phyloP scores from a whole-genome alignment of 805 yeast genomes.

The Helenozyma baotianmanensis region DNA sequence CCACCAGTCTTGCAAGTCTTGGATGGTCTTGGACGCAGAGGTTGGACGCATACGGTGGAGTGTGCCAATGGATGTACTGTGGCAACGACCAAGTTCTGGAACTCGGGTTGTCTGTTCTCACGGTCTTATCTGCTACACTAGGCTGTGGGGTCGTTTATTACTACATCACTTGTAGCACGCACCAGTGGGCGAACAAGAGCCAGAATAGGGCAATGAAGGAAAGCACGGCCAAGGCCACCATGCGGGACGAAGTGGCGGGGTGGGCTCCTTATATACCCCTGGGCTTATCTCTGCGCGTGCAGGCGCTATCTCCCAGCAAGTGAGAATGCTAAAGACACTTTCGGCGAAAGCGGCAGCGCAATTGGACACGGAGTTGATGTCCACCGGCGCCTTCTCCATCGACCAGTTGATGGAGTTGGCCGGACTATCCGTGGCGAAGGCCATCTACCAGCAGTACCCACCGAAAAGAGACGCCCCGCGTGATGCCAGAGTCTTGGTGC shows the following conservation, averaged over 20 bases:
- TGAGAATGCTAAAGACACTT: conserved; percentile 24
- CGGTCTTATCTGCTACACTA: no score
- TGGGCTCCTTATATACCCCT: no score
- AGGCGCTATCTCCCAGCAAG: background rate
- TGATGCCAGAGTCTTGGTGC: conserved; percentile 47
- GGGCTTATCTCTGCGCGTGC: no score
- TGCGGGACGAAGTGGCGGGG: no score
- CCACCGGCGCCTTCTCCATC: conserved; percentile 71
- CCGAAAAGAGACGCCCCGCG: conserved; percentile 23
- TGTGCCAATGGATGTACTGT: no score
- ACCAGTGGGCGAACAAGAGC: conserved; percentile 10
- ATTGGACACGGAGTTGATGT: conserved; percentile 84
- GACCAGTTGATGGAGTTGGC: conserved; percentile 96
- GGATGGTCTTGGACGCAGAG: no score
- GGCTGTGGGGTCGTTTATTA: no score
- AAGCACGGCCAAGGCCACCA: no score
- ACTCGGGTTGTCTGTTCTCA: no score
- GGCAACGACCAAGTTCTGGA: no score
- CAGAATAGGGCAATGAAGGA: conserved; percentile 2
- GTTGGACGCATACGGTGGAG: no score
- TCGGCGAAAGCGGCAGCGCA: conserved; percentile 58
- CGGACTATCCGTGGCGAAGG: conserved; percentile 90
- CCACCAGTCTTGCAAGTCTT: no score
- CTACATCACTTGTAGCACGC: conserved; percentile 9
- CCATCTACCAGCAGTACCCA: conserved; percentile 67